Evolutionary conservation across 352 stramenopile species (phyloP), one percentile per base, ranked within the genome.

Genomic region (Phytophthora uliginosa): DNA sequence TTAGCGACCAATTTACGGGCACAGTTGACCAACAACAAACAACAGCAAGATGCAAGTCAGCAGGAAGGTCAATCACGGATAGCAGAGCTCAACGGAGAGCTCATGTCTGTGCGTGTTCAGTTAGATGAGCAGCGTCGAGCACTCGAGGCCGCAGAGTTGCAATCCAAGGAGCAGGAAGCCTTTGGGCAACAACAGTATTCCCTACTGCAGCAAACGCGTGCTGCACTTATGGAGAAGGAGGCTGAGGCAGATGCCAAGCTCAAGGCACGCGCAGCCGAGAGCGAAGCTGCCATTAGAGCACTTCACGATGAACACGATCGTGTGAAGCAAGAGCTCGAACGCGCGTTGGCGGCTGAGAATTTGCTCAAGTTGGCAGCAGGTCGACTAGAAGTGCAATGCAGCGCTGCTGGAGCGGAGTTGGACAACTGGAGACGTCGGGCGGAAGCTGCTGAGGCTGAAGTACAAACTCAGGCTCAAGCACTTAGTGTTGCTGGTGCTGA

Each of bases 81-180:
- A 38, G 75, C 84, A 6, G 92, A 78, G 45, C 76, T 93, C 15
- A 86, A 82, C 20, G 86, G 85, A 50, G 89, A 95, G 24, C 65
- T 96, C 7, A 93, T 95, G 84, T 67, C 88, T 45, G 76, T 86
- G 1, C 93, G 87, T 48, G 86, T 96, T 0, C 89, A 95, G 50
- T 55, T 95, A 1, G 88, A 95, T 40, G 89, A 96, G 36, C 72
- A 85, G 18, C 90, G 88, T 22, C 81, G 89, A 12, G 84, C 88
- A 9, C 68, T 92, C 3, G 82, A 94, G 63, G 81, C 76, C 6
- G 90, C 88, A 4, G 88, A 94, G 31, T 74, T 92, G 56, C 85
- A 89, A 66, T 72, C 77, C 6, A 85, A 91, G 47, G 88, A 95
- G 28, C 85, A 91, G 64, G 78, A 93, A 38, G 60, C 67, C 4